Percentiles rank a stretch among this genome's conserved stretches.
Evolutionary conservation across 352 stramenopile genomes (phyloP).

Genomic region (Phytopythium sindhum): DNA sequence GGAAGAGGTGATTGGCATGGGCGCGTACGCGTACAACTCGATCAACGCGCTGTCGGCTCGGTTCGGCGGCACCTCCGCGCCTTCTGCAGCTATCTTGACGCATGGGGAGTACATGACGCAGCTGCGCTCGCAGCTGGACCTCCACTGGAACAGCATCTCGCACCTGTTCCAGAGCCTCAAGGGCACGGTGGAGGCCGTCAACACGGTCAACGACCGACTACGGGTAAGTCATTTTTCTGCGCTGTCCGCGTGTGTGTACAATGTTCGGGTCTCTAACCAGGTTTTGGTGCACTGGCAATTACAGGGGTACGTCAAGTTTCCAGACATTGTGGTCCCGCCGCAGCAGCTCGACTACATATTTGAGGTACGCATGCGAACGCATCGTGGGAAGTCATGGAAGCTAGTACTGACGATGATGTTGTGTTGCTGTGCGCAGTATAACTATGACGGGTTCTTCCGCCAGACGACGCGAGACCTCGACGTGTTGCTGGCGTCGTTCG

Average conservation of each 20-base stretch:
- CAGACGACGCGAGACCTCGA: slow-evolving; percentile 76
- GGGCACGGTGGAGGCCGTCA: slow-evolving; percentile 61
- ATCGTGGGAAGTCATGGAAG: too few species aligned
- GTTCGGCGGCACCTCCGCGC: slow-evolving; percentile 50
- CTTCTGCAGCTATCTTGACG: slow-evolving; percentile 69
- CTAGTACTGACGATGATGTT: slow-evolving; percentile 5
- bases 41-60: slow-evolving; percentile 78
- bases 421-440: slow-evolving; percentile 48
- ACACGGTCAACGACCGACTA: slow-evolving; percentile 58
- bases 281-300: slow-evolving; percentile 6
- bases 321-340: slow-evolving; percentile 57
- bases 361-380: slow-evolving; percentile 39
- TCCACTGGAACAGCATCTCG: slow-evolving; percentile 86
- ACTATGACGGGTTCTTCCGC: slow-evolving; percentile 83
- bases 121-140: slow-evolving; percentile 76
- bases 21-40: slow-evolving; percentile 75
- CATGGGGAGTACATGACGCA: slow-evolving; percentile 89
- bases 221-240: slow-evolving; percentile 33
- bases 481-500: slow-evolving; percentile 54
- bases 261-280: not conserved
- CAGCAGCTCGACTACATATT: slow-evolving; percentile 89
- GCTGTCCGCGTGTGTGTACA: not conserved
- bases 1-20: slow-evolving; percentile 62
- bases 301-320: slow-evolving; percentile 71
- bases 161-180: slow-evolving; percentile 80